Conservation (phyloP, 345 rosid species). For the Excoecaria agallocha region DNA sequence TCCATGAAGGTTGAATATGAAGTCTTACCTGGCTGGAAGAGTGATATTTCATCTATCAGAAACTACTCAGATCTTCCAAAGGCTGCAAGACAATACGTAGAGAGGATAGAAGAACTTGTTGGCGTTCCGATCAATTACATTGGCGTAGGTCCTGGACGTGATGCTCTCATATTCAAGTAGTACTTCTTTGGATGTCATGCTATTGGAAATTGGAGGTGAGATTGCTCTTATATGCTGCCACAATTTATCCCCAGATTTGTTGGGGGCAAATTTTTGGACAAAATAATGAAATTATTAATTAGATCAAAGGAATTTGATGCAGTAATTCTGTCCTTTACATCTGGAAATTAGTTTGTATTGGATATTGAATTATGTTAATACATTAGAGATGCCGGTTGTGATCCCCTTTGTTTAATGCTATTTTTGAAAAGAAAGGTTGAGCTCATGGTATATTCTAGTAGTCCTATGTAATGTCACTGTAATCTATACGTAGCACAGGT, state of each 20-base stretch:
- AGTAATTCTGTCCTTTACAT: neutral
- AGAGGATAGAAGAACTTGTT: conserved; percentile 87
- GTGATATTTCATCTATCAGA: conserved; percentile 73
- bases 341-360: neutral
- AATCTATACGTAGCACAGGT: too few relatives aligned
- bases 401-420: neutral
- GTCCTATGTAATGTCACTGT: neutral
- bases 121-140: conserved; percentile 82
- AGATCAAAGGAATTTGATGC: neutral
- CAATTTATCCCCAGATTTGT: neutral
- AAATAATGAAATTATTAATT: neutral
- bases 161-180: conserved; percentile 82
- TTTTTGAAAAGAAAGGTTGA: neutral
- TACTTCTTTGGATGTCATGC: neutral
- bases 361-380: neutral
- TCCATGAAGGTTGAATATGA: conserved; percentile 78
- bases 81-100: conserved; percentile 72
- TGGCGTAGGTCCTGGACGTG: conserved; percentile 91
- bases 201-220: neutral
- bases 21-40: conserved; percentile 83
- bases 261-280: neutral
- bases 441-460: too few relatives aligned
- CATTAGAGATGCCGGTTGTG: neutral
- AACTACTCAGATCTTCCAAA: conserved; percentile 80
- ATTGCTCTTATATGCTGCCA: neutral